A percentile compares a stretch with the other conserved stretches of the same genome.
phyloP scores from a whole-genome alignment of 2,329 filamentous ascomycete genomes.

The Paracoccidioides lutzii region DNA sequence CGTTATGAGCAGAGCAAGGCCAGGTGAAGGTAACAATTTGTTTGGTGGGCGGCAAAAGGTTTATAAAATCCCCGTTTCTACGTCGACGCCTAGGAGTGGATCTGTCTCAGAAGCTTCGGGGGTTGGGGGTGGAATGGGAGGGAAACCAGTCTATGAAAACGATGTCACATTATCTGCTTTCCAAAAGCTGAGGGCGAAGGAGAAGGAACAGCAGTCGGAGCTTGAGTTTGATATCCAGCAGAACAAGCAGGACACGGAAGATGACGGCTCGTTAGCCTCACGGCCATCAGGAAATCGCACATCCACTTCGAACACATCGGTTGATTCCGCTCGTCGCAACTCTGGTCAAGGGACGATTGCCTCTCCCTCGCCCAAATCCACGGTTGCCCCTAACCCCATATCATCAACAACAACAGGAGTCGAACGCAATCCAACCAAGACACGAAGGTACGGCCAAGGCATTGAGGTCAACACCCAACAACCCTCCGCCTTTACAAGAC shows the following conservation, averaged over 20 bases:
- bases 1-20: slow-evolving; percentile 69
- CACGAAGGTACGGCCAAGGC: slow-evolving; percentile 68
- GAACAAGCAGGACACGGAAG: slow-evolving; percentile 43
- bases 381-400: slow-evolving; percentile 16
- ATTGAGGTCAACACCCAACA: slow-evolving; percentile 73
- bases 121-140: slow-evolving; percentile 42
- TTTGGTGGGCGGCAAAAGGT: slow-evolving; percentile 95
- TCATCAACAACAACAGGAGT: slow-evolving; percentile 26
- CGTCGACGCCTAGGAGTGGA: slow-evolving; percentile 21
- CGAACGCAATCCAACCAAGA: slow-evolving; percentile 57
- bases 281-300: slow-evolving; percentile 54
- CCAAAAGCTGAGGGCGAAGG: slow-evolving; percentile 52
- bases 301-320: slow-evolving; percentile 79
- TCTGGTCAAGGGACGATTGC: slow-evolving; percentile 17
- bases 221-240: slow-evolving; percentile 30
- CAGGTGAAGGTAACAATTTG: slow-evolving; percentile 77
- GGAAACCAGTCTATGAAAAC: slow-evolving; percentile 66
- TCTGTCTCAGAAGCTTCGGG: slow-evolving; percentile 30
- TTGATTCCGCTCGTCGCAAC: slow-evolving; percentile 55
- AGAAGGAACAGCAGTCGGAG: slow-evolving; percentile 37
- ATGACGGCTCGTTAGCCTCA: slow-evolving; percentile 73
- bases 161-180: slow-evolving; percentile 76
- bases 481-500: slow-evolving; percentile 58
- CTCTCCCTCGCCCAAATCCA: slow-evolving; percentile 14
- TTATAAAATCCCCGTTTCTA: slow-evolving; percentile 61